phyloP scores from a whole-genome alignment of 805 yeast species.

The Maudiozyma bulderi region DNA sequence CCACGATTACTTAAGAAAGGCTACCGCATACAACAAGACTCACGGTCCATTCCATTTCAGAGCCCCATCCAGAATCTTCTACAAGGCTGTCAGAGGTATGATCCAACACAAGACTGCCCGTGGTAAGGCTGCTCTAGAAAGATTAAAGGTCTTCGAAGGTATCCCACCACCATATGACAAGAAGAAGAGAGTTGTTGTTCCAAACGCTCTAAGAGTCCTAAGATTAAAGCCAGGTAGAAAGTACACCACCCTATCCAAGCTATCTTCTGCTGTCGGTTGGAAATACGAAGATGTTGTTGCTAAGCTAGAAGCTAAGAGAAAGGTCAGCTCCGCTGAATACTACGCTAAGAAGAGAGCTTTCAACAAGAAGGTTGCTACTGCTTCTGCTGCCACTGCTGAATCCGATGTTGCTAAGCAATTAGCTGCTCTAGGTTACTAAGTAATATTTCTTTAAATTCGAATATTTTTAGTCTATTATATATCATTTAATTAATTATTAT shows the following conservation, averaged over 20 bases:
- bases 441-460: slow-evolving; percentile 19
- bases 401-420: slow-evolving; percentile 87
- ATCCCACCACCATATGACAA: slow-evolving; percentile 99
- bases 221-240: slow-evolving; percentile 99
- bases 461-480: slow-evolving; percentile 8
- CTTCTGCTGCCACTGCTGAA: slow-evolving; percentile 78
- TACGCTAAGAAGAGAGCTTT: slow-evolving; percentile 97
- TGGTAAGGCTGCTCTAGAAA: slow-evolving; percentile 99
- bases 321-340: slow-evolving; percentile 97
- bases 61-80: slow-evolving; percentile 99
- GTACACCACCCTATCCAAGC: slow-evolving; percentile 96
- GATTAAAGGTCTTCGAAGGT: slow-evolving; percentile 99
- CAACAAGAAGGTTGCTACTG: slow-evolving; percentile 82
- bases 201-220: slow-evolving; percentile 97
- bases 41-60: slow-evolving; percentile 99
- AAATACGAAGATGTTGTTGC: slow-evolving; percentile 97
- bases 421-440: slow-evolving; percentile 95
- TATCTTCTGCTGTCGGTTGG: slow-evolving; percentile 97
- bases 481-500: slow-evolving; percentile 6
- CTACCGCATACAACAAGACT: slow-evolving; percentile 96
- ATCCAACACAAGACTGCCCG: slow-evolving; percentile 99
- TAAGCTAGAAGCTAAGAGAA: slow-evolving; percentile 98
- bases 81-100: slow-evolving; percentile 99
- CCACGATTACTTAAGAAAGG: slow-evolving; percentile 99
- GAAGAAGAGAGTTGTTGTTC: slow-evolving; percentile 99